A percentile compares a stretch with the other conserved stretches of the same genome.
Evolutionary conservation across 2,329 filamentous ascomycete genomes (phyloP).

Genomic region (Meredithiella fracta): DNA sequence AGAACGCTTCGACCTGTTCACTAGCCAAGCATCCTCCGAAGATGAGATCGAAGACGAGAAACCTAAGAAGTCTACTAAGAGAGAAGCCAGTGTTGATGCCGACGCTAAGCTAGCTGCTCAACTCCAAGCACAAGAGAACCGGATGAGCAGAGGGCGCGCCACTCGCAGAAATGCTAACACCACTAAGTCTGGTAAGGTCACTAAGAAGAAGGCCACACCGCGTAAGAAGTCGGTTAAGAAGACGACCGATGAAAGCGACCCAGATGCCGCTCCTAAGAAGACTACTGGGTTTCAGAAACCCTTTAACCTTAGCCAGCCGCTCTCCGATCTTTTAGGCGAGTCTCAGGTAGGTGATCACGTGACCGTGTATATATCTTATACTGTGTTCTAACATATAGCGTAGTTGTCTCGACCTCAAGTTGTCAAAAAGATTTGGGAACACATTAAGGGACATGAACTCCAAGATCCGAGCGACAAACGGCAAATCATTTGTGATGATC

Average conservation of each 20-base stretch:
- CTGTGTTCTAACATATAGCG: not conserved
- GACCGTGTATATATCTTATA: constrained; percentile 18
- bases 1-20: constrained; percentile 55
- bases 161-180: constrained; percentile 60
- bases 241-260: constrained; percentile 30
- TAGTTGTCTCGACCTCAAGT: constrained; percentile 86
- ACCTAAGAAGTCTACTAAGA: constrained; percentile 17
- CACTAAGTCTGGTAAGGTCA: constrained; percentile 44
- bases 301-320: constrained; percentile 53
- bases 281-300: constrained; percentile 88
- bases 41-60: constrained; percentile 4
- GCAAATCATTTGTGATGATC: constrained; percentile 83
- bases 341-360: constrained; percentile 33
- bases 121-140: constrained; percentile 85
- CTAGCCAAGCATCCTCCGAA: constrained; percentile 26
- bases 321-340: constrained; percentile 55
- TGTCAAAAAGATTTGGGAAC: constrained; percentile 90
- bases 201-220: constrained; percentile 45
- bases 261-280: constrained; percentile 56
- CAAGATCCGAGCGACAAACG: constrained; percentile 86
- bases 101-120: constrained; percentile 78
- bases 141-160: constrained; percentile 45
- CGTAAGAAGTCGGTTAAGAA: constrained; percentile 67
- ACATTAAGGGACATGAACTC: constrained; percentile 75
- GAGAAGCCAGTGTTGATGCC: constrained; percentile 36